Conservation (phyloP, 179 eudicot species). For the Beta macrorhiza region DNA sequence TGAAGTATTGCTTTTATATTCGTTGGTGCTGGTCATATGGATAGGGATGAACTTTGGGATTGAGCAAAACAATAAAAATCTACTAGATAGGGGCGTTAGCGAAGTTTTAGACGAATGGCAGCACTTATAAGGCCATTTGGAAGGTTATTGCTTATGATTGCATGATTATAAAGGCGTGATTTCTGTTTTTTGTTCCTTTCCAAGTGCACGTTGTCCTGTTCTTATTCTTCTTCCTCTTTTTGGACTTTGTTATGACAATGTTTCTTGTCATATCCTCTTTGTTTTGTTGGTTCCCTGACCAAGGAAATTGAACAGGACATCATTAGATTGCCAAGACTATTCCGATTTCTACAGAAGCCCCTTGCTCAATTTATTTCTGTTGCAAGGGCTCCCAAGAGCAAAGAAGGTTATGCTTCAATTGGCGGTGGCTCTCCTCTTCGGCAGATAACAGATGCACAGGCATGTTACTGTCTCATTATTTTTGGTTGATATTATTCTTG, state of each 20-base stretch:
- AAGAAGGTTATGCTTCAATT: slow-evolving; percentile 98
- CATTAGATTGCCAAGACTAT: slow-evolving; percentile 89
- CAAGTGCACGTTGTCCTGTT: not conserved
- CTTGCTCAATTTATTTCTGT: slow-evolving; percentile 92
- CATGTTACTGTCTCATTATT: slow-evolving; percentile 30
- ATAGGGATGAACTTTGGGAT: slow-evolving; percentile 5
- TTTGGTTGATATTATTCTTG: not conserved
- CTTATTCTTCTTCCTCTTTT: not conserved
- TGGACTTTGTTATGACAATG: not conserved
- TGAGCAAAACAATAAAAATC: not conserved
- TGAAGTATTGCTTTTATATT: not conserved
- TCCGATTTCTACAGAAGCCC: slow-evolving; percentile 94
- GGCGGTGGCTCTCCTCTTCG: slow-evolving; percentile 99
- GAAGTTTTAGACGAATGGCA: not conserved
- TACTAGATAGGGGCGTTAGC: not conserved
- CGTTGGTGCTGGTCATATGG: not conserved
- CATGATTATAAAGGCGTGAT: not conserved
- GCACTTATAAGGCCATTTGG: not conserved
- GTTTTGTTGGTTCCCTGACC: slow-evolving; percentile 30
- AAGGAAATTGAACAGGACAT: slow-evolving; percentile 65
- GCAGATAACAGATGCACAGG: slow-evolving; percentile 95
- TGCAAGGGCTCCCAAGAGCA: slow-evolving; percentile 96
- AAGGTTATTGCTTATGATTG: not conserved
- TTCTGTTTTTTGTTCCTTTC: not conserved
- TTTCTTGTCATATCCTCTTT: not conserved